Base-by-base conservation (phyloP, 1,284 basidiomycete genomes). In the Moniliella sp. region DNA sequence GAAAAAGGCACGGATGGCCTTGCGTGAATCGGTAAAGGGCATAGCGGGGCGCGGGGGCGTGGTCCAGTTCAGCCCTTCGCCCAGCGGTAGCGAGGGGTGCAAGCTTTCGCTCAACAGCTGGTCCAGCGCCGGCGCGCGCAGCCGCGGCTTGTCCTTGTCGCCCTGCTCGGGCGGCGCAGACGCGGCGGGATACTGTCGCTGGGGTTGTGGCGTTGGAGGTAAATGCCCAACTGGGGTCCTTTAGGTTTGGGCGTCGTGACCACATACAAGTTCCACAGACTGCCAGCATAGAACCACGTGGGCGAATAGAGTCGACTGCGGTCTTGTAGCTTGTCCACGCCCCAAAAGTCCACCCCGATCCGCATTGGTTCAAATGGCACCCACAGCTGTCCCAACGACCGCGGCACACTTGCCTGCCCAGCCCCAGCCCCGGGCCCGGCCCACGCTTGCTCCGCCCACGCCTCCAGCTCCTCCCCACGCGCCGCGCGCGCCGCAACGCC, bases 271-370 rank as follows among this genome's bases (percentile, higher is more conserved):
- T 83, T 82, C 23, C 76, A 80, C 21, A 81, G 65, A 3, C 75
- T 78, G 32, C 73, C 50, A 3, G 66, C 43, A 40, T 67, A 66
- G 38, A 66, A 66, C 37, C 66, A 64, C 4, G 65, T 67, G 8
- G 53, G 46, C 3, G 63, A 65, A 40, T 67, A 68, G 17, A 62
- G 49, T 15, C 81, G 68, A 62, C 83, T 86, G 37, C 88, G 82
- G 36, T 73, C 75, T 8, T 35, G 37, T 28, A 91, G 67, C 29
- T 68, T 65, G 45, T 79, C 76, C 15, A 83, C 69, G 45, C 79
- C 77, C 74, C 78, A 88, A 57, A 88, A 88, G 61, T 91, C 83
- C 30, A 82, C 78, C 3, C 73, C 72, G 52, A 88, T 64, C 23
- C 65, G 55, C 46, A 46, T 43, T 9, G 40, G 46, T 32, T 57